phyloP scores from a whole-genome alignment of 2,329 filamentous ascomycete species.

The Tolypocladium nubicola region DNA sequence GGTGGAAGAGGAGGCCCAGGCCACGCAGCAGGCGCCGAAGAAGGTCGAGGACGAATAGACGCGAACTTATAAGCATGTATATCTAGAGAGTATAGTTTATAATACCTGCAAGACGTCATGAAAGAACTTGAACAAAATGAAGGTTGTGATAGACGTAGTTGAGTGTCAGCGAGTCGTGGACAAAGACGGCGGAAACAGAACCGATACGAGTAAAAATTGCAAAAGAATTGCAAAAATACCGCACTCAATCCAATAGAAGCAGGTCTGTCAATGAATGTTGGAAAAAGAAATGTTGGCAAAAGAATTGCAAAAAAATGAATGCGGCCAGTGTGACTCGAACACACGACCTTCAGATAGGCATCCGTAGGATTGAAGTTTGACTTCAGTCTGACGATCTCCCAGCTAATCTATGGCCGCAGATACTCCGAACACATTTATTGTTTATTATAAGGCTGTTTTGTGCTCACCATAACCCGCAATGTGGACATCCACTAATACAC shows the following conservation, averaged over 20 bases:
- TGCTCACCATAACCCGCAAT: too few species aligned
- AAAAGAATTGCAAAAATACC: too few species aligned
- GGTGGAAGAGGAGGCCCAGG: constrained; percentile 10
- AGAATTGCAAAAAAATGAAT: constrained; percentile 5
- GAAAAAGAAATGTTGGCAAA: not conserved
- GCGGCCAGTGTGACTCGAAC: constrained; percentile 18
- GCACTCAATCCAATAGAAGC: too few species aligned
- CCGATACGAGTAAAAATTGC: too few species aligned
- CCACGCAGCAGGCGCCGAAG: not conserved
- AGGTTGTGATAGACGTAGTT: too few species aligned
- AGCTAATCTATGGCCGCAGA: constrained; percentile 18
- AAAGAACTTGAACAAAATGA: not conserved
- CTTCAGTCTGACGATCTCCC: constrained; percentile 18
- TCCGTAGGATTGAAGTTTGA: constrained; percentile 16
- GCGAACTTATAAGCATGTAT: not conserved
- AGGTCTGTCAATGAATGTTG: not conserved
- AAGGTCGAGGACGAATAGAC: not conserved
- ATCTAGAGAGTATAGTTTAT: not conserved
- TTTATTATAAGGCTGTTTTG: not conserved
- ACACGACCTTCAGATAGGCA: constrained; percentile 17
- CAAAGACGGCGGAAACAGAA: too few species aligned
- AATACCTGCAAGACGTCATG: not conserved
- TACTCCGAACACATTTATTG: not conserved
- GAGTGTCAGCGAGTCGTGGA: too few species aligned
- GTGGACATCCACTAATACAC: too few species aligned